These are phyloP conservation scores for Multifurca ochricompacta DNA, from an alignment of 768 basidiomycete genomes.

Conservation along the genomic window DNA sequence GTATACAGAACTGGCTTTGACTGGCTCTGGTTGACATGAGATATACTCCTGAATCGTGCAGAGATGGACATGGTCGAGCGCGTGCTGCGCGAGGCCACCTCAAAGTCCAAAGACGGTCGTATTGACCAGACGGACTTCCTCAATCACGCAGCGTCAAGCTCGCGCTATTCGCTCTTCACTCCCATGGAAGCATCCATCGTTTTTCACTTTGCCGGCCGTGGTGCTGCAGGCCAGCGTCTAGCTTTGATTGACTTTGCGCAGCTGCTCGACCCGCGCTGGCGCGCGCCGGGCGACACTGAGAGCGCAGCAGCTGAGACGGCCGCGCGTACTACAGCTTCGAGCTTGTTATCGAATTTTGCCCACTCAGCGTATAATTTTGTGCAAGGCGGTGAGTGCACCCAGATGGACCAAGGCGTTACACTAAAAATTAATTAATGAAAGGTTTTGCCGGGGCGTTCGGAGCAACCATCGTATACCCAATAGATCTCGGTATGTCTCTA, in stretches of 20 bases:
- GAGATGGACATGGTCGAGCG: constrained; percentile 98
- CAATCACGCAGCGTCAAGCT: constrained; percentile 75
- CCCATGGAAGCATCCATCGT: constrained; percentile 98
- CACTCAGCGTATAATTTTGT: constrained; percentile 81
- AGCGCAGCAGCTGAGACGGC: constrained; percentile 28
- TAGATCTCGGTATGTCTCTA: constrained; percentile 69
- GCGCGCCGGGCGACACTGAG: constrained; percentile 51
- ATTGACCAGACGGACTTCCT: constrained; percentile 96
- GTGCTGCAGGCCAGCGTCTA: constrained; percentile 59
- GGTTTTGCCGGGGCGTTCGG: constrained; percentile 91
- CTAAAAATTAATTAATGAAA: constrained; percentile 28
- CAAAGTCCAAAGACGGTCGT: constrained; percentile 88
- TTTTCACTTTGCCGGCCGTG: constrained; percentile 94
- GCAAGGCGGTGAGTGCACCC: constrained; percentile 59
- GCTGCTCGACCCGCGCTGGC: constrained; percentile 86
- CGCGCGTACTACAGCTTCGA: constrained; percentile 26
- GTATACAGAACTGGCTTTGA: constrained; percentile 24
- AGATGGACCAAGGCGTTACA: neutral
- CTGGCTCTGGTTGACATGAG: neutral
- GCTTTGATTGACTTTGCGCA: constrained; percentile 89
- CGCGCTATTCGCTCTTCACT: constrained; percentile 91
- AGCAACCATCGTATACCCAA: constrained; percentile 97
- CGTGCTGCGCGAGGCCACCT: constrained; percentile 84
- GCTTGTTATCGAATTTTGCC: constrained; percentile 47
- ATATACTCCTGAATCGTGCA: constrained; percentile 22